Evolutionary conservation across 805 yeast species (phyloP), one percentile per base, ranked within the genome.

Genomic region (Wickerhamiella brachini): DNA sequence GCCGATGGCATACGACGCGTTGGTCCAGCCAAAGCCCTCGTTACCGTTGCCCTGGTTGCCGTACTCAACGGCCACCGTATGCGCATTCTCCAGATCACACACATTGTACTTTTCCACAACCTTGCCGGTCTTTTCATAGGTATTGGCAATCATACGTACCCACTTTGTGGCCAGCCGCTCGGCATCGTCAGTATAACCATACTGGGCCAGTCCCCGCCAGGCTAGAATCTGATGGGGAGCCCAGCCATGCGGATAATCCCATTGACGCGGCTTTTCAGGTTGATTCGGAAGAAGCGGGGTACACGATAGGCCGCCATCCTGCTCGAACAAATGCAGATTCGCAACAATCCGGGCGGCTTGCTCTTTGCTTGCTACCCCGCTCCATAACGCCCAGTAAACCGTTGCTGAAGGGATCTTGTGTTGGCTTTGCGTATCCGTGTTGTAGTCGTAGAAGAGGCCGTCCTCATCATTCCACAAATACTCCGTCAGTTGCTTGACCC

Each of bases 241-340:
- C 98, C 98, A 90, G 1, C 97, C 97, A 62, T 71, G 86, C 1
- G 98, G 98, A 65, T 83, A 93, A 65, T 90, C 98, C 98, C 98
- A 90, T 68, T 90, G 98, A 65, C 97, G 74, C 12, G 44, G 49
- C 1, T 9, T 17, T 83, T 78, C n/a, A 95, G 96, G 60, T 87
- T 72, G 44, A 77, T 17, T 84, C 66, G 1, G 82, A 78, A 38
- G 85, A 68, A 23, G 73, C 77, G 41, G 95, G 94, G 57, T 95
- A 71, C 95, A 81, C 1, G 80, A 95, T 9, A 90, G 66, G 0
- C 98, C 98, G 22, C 98, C 97, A 53, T 75, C 73, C 64, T 78
- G 84, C 67, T 93, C 98, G 57, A 93, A 78, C 59, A 80, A 77
- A 1, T 76, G 72, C 5, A 90, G 62, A 1, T 85, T 78, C 29